A percentile compares a stretch with the other conserved stretches of the same genome.
phyloP scores from a whole-genome alignment of 768 basidiomycete genomes.

The Tricholoma matsutake region DNA sequence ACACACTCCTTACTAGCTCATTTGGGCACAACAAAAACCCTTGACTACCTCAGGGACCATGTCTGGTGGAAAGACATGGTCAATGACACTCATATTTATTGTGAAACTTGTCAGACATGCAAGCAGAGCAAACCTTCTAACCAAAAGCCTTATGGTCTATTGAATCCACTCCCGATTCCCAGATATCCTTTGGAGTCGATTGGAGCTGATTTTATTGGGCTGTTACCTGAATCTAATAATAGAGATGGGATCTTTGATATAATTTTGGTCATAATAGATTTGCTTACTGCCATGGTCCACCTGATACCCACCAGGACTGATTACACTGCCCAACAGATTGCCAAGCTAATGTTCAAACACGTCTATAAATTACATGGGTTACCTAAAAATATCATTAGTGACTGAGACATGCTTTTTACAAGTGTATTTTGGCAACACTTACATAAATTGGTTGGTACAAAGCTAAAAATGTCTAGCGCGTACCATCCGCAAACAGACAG shows the following conservation, averaged over 20 bases:
- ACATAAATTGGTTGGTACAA: no score
- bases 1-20: constrained; percentile 3
- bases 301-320: constrained; percentile 13
- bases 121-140: no score
- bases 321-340: constrained; percentile 7
- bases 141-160: constrained; percentile 7
- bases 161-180: no score
- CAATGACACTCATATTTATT: no score
- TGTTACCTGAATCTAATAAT: no score
- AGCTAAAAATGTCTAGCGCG: no score
- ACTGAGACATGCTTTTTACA: neutral
- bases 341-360: constrained; percentile 8
- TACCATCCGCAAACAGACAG: no score
- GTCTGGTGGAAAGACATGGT: constrained; percentile 4
- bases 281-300: constrained; percentile 11
- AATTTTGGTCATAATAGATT: neutral
- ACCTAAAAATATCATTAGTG: constrained; percentile 2
- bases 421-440: no score
- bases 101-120: no score
- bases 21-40: neutral
- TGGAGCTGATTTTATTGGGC: no score
- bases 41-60: neutral
- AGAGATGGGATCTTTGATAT: no score
- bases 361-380: constrained; percentile 17
- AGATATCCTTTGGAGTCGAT: no score